Evolutionary conservation across 2,329 filamentous ascomycete genomes (phyloP).

Genomic region (Tolypocladium ovalisporum): DNA sequence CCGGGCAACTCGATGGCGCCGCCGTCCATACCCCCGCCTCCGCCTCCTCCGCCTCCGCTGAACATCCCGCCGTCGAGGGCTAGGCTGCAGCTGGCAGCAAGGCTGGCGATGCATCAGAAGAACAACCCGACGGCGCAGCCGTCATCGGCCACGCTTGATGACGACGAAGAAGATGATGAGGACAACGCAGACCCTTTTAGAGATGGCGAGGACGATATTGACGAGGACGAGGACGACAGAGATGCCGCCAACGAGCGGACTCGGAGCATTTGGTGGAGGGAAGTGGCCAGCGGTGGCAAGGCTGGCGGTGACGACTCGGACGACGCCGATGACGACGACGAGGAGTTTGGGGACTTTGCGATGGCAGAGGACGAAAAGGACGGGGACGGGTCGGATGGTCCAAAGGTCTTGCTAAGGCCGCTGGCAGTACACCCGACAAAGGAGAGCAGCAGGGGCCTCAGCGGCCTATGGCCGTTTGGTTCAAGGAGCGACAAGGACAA

Average conservation of each 20-base stretch:
- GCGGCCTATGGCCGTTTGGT: constrained; percentile 50
- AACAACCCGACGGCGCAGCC: constrained; percentile 38
- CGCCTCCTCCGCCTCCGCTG: constrained; percentile 66
- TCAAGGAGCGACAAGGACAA: constrained; percentile 21
- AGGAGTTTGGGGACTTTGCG: constrained; percentile 60
- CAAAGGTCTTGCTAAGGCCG: constrained; percentile 41
- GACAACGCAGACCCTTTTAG: constrained; percentile 35
- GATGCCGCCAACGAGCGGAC: constrained; percentile 23
- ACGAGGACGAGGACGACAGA: constrained; percentile 44
- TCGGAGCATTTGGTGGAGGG: constrained; percentile 39
- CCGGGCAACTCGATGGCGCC: constrained; percentile 36
- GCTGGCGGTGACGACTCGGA: constrained; percentile 35
- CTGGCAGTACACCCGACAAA: constrained; percentile 40
- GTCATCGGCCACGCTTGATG: constrained; percentile 28
- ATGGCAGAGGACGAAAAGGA: constrained; percentile 42
- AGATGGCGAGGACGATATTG: constrained; percentile 39
- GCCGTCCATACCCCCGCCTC: constrained; percentile 47
- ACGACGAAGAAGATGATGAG: constrained; percentile 28
- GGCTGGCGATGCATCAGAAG: constrained; percentile 67
- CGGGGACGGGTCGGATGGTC: constrained; percentile 16
- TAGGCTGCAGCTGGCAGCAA: constrained; percentile 78
- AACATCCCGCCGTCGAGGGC: constrained; percentile 82
- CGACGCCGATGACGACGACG: constrained; percentile 46
- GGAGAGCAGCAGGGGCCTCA: constrained; percentile 29
- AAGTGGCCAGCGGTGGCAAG: constrained; percentile 27